These are phyloP conservation scores for Kwoniella mangroviensis DNA, from an alignment of 768 basidiomycete genomes.

Conservation along the genomic window DNA sequence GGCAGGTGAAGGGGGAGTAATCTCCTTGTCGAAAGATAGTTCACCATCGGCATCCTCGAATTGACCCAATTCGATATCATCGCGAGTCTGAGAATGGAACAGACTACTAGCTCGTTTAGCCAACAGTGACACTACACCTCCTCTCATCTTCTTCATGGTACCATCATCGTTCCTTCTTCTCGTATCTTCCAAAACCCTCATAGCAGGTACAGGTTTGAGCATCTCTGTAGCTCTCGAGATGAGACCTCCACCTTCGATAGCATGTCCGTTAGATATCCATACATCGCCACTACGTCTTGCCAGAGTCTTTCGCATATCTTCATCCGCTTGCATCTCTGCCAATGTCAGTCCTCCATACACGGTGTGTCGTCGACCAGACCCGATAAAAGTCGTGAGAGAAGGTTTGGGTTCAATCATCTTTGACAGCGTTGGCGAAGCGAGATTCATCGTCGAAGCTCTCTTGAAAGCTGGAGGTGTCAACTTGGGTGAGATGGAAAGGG, in stretches of 20 bases:
- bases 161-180: neutral
- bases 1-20: constrained; percentile 13
- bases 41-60: constrained; percentile 29
- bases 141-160: constrained; percentile 14
- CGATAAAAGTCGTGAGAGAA: constrained; percentile 35
- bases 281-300: constrained; percentile 46
- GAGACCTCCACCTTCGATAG: constrained; percentile 31
- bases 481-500: constrained; percentile 44
- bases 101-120: constrained; percentile 26
- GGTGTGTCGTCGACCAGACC: constrained; percentile 34
- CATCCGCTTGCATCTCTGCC: constrained; percentile 32
- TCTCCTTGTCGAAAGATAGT: neutral
- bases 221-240: constrained; percentile 44
- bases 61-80: constrained; percentile 26
- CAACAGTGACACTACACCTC: constrained; percentile 44
- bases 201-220: constrained; percentile 48
- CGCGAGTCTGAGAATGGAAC: constrained; percentile 10
- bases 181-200: constrained; percentile 37
- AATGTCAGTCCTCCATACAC: constrained; percentile 32
- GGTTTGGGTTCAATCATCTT: constrained; percentile 48
- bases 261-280: constrained; percentile 49
- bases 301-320: constrained; percentile 29
- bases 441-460: constrained; percentile 16
- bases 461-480: constrained; percentile 41
- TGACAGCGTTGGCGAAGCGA: constrained; percentile 17